Base-by-base conservation (phyloP, 2,329 filamentous ascomycete genomes). In the Pleoardoris graminearum region DNA sequence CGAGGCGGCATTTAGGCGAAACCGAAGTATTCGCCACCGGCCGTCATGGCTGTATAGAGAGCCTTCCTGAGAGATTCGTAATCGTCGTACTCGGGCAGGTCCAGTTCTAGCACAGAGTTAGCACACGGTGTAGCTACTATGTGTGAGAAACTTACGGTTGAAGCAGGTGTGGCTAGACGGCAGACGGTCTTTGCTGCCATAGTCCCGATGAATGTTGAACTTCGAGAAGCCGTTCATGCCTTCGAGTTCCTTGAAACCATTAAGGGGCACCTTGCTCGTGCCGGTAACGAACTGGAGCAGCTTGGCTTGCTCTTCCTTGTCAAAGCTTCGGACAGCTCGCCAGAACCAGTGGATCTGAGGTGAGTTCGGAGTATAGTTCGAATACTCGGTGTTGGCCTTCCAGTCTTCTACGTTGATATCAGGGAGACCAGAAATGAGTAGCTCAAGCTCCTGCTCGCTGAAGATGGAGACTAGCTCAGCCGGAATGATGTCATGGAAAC, bases 261-360 rank as follows among this genome's bases (percentile, higher is more conserved):
- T 99, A 44, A 99, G 85, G 33, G 94, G 94, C 41, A 99, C 95
- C 77, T 99, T 99, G 74, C 90, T 95, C 16, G 95, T 99, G 72
- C 94, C 94, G 1, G 95, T 99, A 61, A 99, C 94, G 73, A 99
- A 99, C 70, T 99, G 94, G 38, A 99, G 82, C 57, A 99, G 80
- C 76, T 99, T 99, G 65, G 94, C 94, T 55, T 91, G 90, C 77
- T 99, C 95, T 78, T 99, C 95, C 78, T 97, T 97, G 79, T 97
- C 95, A 69, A 97, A 99, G 4, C 92, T 96, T 65, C 94, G 87
- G 37, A 99, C 86, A 22, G 94, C 94, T 67, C 95, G 88, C 94
- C 94, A 99, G 85, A 99, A 99, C 94, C 94, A 99, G 73, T 97
- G 92, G 54, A 99, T 96, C 72, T 99, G 95, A 38, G 91, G 90